phyloP scores from a whole-genome alignment of 2,329 filamentous ascomycete genomes.

The Fusarium sacchari region DNA sequence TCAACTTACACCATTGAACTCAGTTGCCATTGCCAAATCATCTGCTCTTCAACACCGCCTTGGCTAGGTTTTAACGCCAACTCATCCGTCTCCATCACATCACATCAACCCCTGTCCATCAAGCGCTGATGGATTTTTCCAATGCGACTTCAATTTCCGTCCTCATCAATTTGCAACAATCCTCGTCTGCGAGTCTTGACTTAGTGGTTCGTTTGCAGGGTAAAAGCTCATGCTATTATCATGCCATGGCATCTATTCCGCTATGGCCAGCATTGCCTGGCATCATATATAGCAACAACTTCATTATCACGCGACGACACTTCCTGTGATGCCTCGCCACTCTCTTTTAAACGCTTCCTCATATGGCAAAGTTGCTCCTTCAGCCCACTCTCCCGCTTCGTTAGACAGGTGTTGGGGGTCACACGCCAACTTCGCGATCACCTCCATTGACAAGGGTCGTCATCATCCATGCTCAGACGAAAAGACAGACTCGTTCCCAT shows the following conservation, averaged over 20 bases:
- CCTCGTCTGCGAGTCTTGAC: not conserved
- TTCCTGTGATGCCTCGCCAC: conserved; percentile 21
- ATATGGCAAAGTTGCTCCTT: conserved; percentile 32
- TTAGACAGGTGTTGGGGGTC: conserved; percentile 37
- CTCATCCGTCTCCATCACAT: conserved; percentile 27
- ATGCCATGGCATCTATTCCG: not conserved
- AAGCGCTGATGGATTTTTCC: conserved; percentile 22
- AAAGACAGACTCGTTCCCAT: not conserved
- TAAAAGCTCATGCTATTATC: conserved; percentile 6
- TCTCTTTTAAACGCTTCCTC: conserved; percentile 30
- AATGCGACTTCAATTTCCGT: conserved; percentile 24
- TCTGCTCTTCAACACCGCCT: conserved; percentile 25
- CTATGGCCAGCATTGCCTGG: not conserved
- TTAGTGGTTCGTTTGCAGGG: conserved; percentile 7
- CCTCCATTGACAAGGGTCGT: conserved; percentile 31
- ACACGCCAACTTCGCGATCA: conserved; percentile 31
- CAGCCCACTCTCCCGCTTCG: conserved; percentile 34
- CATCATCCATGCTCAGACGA: conserved; percentile 23
- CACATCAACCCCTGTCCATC: conserved; percentile 32
- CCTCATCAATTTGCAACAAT: conserved; percentile 18
- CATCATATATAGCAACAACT: conserved; percentile 3
- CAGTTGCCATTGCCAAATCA: not conserved
- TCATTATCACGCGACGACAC: conserved; percentile 21
- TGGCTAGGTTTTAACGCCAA: conserved; percentile 9
- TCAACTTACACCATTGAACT: not conserved